phyloP scores from a whole-genome alignment of 257 asterid genomes.

The Solanum gandarillasii region DNA sequence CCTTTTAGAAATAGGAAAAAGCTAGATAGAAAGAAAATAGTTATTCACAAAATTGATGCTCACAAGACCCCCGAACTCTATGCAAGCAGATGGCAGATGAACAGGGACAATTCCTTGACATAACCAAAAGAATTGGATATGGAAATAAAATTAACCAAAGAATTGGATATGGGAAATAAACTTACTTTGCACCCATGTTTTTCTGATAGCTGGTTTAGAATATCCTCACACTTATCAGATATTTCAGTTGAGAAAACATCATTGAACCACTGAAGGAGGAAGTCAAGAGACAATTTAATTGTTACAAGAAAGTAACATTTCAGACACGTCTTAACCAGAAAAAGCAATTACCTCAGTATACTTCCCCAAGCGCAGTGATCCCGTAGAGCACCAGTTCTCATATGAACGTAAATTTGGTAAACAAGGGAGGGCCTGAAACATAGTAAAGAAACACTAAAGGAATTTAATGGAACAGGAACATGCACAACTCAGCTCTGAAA shows the following conservation, averaged over 20 bases:
- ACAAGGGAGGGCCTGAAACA: conserved; percentile 65
- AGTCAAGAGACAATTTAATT: not conserved
- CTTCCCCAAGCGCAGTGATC: conserved; percentile 67
- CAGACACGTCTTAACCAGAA: not conserved
- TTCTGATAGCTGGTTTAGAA: conserved; percentile 60
- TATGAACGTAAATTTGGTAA: conserved; percentile 57
- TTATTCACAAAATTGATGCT: not conserved
- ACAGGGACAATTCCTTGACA: not conserved
- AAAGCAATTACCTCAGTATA: conserved; percentile 53
- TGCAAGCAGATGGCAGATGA: not conserved
- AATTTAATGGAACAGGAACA: not conserved
- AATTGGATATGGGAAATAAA: not conserved
- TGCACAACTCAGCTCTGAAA: not conserved
- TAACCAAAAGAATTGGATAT: not conserved
- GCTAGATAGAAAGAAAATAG: not conserved
- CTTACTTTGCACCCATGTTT: conserved; percentile 78
- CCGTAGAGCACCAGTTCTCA: conserved; percentile 27
- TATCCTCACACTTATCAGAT: conserved; percentile 72
- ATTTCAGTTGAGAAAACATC: conserved; percentile 85
- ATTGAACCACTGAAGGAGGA: conserved; percentile 52
- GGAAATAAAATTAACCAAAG: not conserved
- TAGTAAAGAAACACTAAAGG: too few relatives aligned
- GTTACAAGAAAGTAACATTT: not conserved
- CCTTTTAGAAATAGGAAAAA: not conserved
- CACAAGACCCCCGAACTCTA: not conserved